These are phyloP conservation scores for Botrytis galanthina DNA, from an alignment of 2,329 filamentous ascomycete genomes.

Conservation along the genomic window DNA sequence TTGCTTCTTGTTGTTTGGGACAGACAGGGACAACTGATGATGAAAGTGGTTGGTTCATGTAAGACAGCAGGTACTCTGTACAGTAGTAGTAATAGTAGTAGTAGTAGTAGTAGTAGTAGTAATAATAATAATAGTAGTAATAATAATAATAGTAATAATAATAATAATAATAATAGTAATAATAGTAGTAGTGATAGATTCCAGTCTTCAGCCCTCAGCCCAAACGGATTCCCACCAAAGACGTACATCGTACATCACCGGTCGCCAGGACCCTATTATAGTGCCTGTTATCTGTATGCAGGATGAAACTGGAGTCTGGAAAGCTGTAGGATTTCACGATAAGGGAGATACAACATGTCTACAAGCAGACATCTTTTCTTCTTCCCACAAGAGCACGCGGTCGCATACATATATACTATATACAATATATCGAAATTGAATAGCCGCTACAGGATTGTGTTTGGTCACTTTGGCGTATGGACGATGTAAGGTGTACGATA, in stretches of 20 bases:
- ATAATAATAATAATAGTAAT: too few relatives aligned
- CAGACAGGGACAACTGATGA: not conserved
- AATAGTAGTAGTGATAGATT: not conserved
- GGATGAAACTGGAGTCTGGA: not conserved
- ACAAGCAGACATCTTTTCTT: not conserved
- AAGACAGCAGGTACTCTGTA: not conserved
- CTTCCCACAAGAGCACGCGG: not conserved
- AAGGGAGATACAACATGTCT: not conserved
- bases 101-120: too few relatives aligned
- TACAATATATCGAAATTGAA: not conserved
- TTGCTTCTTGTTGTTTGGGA: constrained; percentile 2
- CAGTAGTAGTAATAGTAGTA: not conserved
- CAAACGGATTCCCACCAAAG: not conserved
- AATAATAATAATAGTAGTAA: too few relatives aligned
- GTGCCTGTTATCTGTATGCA: not conserved
- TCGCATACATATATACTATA: too few relatives aligned
- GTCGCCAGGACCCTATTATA: not conserved
- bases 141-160: too few relatives aligned
- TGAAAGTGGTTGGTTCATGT: not conserved
- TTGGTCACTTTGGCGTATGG: too few relatives aligned
- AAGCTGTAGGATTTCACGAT: not conserved
- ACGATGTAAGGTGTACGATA: too few relatives aligned
- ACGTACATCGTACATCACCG: not conserved
- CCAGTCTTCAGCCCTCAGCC: not conserved
- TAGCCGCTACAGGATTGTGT: not conserved